Evolutionary conservation across 148 eudicot genomes (phyloP).

Genomic region (Camellia japonica): DNA sequence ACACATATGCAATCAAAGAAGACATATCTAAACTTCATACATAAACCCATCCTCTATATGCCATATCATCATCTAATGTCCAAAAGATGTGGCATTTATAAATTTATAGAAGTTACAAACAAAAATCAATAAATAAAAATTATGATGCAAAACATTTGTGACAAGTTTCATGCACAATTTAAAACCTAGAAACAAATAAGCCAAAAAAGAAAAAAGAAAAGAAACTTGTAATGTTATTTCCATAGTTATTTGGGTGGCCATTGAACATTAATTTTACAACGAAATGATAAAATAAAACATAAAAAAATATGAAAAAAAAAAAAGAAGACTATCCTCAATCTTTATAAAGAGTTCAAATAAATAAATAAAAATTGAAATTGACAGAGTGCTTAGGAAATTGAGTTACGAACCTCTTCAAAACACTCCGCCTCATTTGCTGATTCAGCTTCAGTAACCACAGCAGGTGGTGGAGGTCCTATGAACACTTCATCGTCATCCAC

Average conservation of each 20-base stretch:
- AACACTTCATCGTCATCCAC: constrained; percentile 56
- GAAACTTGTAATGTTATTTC: not conserved
- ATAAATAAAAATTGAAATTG: not conserved
- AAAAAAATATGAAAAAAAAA: not conserved
- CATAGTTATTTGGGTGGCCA: not conserved
- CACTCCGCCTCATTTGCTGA: constrained; percentile 96
- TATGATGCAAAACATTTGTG: not conserved
- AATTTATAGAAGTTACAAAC: not conserved
- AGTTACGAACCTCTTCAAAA: constrained; percentile 76
- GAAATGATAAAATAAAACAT: too few relatives aligned
- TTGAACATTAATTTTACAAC: not conserved
- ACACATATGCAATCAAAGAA: constrained; percentile 2
- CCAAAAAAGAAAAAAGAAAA: not conserved
- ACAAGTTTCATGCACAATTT: not conserved
- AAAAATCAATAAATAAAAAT: not conserved
- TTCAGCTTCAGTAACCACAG: constrained; percentile 78
- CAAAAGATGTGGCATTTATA: not conserved
- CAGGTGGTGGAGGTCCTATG: constrained; percentile 96
- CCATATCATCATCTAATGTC: not conserved
- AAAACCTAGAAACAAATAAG: not conserved
- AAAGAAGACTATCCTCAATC: not conserved
- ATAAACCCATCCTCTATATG: not conserved
- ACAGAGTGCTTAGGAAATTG: not conserved
- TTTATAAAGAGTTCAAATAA: too few relatives aligned
- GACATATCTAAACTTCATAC: not conserved